Base-by-base conservation (phyloP, 306 rosid genomes). In the Glycine tomentella region DNA sequence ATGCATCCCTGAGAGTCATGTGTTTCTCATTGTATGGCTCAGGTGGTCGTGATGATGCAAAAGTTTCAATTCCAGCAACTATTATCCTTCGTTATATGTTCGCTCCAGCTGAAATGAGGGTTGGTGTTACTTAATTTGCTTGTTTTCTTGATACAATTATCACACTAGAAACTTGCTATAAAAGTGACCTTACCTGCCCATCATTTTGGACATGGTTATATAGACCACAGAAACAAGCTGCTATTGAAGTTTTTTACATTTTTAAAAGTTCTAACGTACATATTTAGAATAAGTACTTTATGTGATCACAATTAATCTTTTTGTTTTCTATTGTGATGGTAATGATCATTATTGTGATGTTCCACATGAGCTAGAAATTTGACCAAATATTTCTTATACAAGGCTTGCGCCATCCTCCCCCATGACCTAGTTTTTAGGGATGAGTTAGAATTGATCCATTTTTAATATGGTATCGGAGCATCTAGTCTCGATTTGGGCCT, bases 41-140 rank as follows among this genome's bases (percentile, higher is more conserved):
- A 95, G 99, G 93, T 79, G 99, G 99, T 44, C 97, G 91, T 50
- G 99, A 95, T 72, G 97, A 95, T 89, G 84, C 89, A 49, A 91
- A 93, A 87, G 57, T 92, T 80, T 88, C 86, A 57, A 89, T 95
- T 86, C 97, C 98, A 81, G 87, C 97, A 15, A 93, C 97, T 14
- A 87, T 92, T 75, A 78, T 95, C 88, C 97, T 95, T 62, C 91
- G 97, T 36, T 83, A 79, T 81, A 93, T 95, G 99, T 95, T 95
- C 84, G 63, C 90, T 77, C 94, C 88, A 67, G 92, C 93, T 72
- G 98, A 95, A 86, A 88, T 95, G 88, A 89, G 96, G 91, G 99
- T 92, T 76, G 44, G 79, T 79, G 56, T 64, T 77, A 48, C 77
- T 62, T 70, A 17, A 57, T 44, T 72, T 82, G 49, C 74, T 59